Evolutionary conservation across 495 filamentous ascomycete species (phyloP).

Genomic region (Letharia lupina): DNA sequence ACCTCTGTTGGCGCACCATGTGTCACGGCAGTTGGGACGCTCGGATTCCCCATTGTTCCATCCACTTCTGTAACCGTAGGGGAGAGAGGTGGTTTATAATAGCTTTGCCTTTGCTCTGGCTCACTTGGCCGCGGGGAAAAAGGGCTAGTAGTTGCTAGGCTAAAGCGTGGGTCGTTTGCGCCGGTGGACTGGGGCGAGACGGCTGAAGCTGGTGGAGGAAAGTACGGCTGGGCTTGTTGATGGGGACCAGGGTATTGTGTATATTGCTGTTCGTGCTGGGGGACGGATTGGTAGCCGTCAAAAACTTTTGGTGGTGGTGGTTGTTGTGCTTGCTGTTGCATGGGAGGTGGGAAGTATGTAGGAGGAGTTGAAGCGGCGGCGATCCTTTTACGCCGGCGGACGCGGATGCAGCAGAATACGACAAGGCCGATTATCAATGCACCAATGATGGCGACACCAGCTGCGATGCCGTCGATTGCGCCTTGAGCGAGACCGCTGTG

Average conservation of each 20-base stretch:
- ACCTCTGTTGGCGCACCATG: conserved; percentile 17
- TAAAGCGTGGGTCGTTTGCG: conserved; percentile 7
- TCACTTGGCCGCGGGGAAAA: conserved; percentile 2
- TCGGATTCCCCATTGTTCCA: conserved; percentile 8
- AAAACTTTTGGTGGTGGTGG: conserved; percentile 14
- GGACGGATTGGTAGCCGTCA: conserved; percentile 14
- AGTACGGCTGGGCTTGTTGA: background rate
- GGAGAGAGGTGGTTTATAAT: conserved; percentile 12
- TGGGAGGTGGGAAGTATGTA: conserved; percentile 10
- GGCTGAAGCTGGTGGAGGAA: background rate
- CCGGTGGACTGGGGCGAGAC: conserved; percentile 1
- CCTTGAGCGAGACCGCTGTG: conserved; percentile 13
- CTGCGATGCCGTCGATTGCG: conserved; percentile 20
- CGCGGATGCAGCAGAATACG: conserved; percentile 13
- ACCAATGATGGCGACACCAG: conserved; percentile 11
- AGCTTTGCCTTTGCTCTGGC: conserved; percentile 6
- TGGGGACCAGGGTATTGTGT: conserved; percentile 1
- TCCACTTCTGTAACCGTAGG: conserved; percentile 17
- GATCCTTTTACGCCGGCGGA: conserved; percentile 9
- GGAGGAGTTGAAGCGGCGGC: conserved; percentile 11
- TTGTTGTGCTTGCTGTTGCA: conserved; percentile 10
- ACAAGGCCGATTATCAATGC: conserved; percentile 8
- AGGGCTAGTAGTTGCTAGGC: background rate
- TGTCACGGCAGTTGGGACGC: background rate
- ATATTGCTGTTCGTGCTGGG: conserved; percentile 18